phyloP scores from a whole-genome alignment of 345 rosid species.

The Corchorus olitorius region DNA sequence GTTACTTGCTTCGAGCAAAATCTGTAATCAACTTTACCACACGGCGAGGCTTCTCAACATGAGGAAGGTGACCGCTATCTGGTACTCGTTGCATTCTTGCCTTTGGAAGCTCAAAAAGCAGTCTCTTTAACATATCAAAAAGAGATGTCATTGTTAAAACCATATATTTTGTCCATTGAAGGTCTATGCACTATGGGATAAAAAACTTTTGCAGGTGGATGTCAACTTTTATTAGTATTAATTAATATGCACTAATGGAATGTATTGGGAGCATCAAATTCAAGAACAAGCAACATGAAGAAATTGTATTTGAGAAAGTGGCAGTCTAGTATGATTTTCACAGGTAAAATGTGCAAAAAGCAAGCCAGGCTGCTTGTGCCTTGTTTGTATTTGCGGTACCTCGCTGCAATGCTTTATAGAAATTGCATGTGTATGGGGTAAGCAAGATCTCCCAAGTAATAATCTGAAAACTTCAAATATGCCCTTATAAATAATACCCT shows the following conservation, averaged over 20 bases:
- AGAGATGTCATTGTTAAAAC: neutral
- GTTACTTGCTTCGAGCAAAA: conserved; percentile 34
- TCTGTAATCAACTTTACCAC: conserved; percentile 55
- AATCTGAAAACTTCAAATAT: neutral
- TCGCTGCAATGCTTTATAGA: neutral
- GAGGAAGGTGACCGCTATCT: conserved; percentile 76
- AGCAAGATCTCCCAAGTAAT: neutral
- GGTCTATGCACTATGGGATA: neutral
- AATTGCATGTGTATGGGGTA: neutral
- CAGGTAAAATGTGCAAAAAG: neutral
- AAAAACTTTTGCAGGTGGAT: neutral
- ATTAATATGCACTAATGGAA: neutral
- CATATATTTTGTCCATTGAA: neutral
- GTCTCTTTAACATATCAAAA: conserved; percentile 44
- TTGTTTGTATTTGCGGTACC: no score
- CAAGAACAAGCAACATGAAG: neutral
- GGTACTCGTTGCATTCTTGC: conserved; percentile 54
- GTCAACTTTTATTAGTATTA: neutral
- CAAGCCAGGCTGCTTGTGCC: no score
- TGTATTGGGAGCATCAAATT: neutral
- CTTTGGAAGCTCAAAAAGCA: conserved; percentile 58
- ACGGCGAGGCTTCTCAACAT: conserved; percentile 64
- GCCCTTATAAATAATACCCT: neutral
- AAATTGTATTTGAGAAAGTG: neutral
- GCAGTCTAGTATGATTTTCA: neutral